Conservation (phyloP, 495 filamentous ascomycete species). For the Penicillium nucicola region DNA sequence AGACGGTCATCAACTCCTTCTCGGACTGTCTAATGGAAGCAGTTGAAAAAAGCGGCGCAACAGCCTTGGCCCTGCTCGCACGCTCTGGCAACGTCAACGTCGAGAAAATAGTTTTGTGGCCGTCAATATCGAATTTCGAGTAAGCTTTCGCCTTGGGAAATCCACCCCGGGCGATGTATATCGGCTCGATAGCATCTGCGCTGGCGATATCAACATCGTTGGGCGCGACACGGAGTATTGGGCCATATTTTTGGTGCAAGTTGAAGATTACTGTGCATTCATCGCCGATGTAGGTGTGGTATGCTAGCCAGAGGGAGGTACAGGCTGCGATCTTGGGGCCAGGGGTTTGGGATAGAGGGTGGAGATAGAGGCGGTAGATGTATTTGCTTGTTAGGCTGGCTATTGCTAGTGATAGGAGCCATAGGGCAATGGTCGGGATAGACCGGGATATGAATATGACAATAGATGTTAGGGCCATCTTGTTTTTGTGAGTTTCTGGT, state of each 20-base stretch:
- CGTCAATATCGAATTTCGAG: conserved; percentile 52
- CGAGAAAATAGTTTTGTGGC: conserved; percentile 50
- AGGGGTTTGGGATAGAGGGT: conserved; percentile 37
- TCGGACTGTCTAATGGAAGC: conserved; percentile 32
- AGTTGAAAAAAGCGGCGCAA: conserved; percentile 44
- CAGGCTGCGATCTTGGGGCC: conserved; percentile 35
- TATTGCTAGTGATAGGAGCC: not conserved
- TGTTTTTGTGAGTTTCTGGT: not conserved
- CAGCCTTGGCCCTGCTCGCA: conserved; percentile 43
- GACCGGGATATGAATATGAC: too few relatives aligned
- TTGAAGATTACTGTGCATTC: conserved; percentile 33
- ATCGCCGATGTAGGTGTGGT: conserved; percentile 39
- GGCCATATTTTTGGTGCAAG: conserved; percentile 41
- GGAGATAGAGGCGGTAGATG: conserved; percentile 27
- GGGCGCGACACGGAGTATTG: conserved; percentile 46
- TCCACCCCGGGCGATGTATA: conserved; percentile 45
- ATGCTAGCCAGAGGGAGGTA: conserved; percentile 41
- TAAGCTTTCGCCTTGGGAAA: conserved; percentile 47
- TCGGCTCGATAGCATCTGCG: conserved; percentile 37
- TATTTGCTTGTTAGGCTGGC: not conserved
- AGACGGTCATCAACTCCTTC: conserved; percentile 25
- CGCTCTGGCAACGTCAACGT: conserved; percentile 36
- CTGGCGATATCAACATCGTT: conserved; percentile 46
- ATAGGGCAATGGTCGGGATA: not conserved
- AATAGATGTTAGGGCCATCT: not conserved